Percentiles rank a stretch among this genome's conserved stretches.
phyloP scores from a whole-genome alignment of 2,329 filamentous ascomycete species.

The Dactylonectria macrodidyma region DNA sequence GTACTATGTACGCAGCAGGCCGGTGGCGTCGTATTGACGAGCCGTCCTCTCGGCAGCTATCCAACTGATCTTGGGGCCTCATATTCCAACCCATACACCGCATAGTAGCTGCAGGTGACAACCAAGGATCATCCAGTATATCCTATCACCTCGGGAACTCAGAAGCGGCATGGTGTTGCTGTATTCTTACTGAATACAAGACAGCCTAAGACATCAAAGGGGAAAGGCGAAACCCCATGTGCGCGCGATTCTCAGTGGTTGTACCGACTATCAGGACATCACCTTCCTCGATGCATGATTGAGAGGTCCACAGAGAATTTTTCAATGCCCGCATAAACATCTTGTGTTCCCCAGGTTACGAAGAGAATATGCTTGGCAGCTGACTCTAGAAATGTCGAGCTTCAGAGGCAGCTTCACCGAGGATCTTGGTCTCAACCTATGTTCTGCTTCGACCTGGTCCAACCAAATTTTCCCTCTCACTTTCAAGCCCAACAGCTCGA shows the following conservation, averaged over 20 bases:
- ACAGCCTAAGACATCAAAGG: too few relatives aligned
- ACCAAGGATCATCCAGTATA: not conserved
- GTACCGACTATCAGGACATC: constrained; percentile 10
- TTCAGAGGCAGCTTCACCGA: constrained; percentile 6
- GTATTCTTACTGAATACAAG: too few relatives aligned
- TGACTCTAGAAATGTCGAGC: not conserved
- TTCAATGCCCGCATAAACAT: constrained; percentile 2
- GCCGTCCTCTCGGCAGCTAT: not conserved
- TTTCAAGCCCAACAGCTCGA: not conserved
- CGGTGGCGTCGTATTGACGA: not conserved
- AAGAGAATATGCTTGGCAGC: constrained; percentile 15
- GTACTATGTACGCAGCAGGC: not conserved
- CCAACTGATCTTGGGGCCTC: too few relatives aligned
- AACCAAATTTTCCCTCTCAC: not conserved
- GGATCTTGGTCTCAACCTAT: constrained; percentile 9
- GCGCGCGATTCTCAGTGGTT: not conserved
- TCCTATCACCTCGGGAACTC: not conserved
- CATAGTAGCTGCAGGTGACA: not conserved
- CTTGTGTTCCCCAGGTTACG: constrained; percentile 14
- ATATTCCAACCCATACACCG: too few relatives aligned
- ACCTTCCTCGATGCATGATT: constrained; percentile 21
- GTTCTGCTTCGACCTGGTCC: not conserved
- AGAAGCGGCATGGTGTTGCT: not conserved
- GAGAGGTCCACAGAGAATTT: constrained; percentile 7
- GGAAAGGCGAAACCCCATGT: too few relatives aligned